A percentile compares a stretch with the other conserved stretches of the same genome.
Conservation (phyloP, 139 green algal genomes). For the Volvox reticuliferus region DNA sequence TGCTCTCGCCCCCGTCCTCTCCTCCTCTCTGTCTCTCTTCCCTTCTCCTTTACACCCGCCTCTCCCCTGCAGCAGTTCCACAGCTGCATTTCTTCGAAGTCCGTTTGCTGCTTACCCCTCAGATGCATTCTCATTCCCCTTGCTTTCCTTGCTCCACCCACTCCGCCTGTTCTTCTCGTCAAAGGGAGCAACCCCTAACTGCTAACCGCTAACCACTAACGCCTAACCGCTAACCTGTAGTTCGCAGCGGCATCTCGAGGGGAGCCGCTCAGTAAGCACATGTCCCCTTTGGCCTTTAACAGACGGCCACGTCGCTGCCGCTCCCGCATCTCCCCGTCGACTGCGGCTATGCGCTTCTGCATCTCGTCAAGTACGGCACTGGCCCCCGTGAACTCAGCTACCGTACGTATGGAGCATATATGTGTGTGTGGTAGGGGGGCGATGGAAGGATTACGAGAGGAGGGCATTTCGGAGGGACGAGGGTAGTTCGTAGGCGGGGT, state of each 20-base stretch:
- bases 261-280: slow-evolving; percentile 83
- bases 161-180: no score
- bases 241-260: slow-evolving; percentile 82
- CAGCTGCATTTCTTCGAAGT: background rate
- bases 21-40: no score
- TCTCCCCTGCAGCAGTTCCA: no score
- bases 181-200: no score
- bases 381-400: slow-evolving; percentile 63
- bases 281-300: slow-evolving; percentile 89
- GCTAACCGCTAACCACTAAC: background rate
- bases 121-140: background rate
- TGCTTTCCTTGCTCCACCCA: no score
- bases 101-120: background rate
- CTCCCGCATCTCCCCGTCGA: slow-evolving; percentile 58
- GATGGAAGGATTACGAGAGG: no score
- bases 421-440: no score
- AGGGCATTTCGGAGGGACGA: no score
- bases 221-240: slow-evolving; percentile 8
- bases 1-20: no score
- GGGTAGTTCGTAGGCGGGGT: no score
- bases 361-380: slow-evolving; percentile 64
- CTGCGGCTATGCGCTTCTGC: slow-evolving; percentile 40
- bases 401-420: background rate
- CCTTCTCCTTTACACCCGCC: no score
- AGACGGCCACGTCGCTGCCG: slow-evolving; percentile 82